phyloP scores from a whole-genome alignment of 345 rosid species.

The Abelmoschus esculentus region DNA sequence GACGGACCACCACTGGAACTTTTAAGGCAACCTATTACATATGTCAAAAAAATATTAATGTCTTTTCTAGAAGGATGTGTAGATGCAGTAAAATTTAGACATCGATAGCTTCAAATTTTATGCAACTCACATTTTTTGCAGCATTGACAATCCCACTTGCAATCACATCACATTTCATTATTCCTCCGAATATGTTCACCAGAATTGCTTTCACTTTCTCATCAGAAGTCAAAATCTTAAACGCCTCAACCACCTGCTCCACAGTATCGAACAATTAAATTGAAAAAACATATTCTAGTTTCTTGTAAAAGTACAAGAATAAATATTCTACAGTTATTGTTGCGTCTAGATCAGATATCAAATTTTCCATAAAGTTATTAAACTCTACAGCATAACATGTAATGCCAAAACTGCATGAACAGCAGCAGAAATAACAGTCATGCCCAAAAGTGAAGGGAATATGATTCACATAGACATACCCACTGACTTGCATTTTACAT shows the following conservation, averaged over 20 bases:
- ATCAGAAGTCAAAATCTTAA: conserved; percentile 94
- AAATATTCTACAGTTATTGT: background rate
- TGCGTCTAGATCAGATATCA: background rate
- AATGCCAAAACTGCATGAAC: background rate
- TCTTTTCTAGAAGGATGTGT: background rate
- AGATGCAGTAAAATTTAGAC: background rate
- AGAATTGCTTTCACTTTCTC: conserved; percentile 96
- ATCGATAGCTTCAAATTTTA: background rate
- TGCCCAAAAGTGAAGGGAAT: background rate
- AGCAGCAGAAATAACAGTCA: background rate
- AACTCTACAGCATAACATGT: background rate
- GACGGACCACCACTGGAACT: conserved; percentile 86
- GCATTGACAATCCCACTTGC: conserved; percentile 99
- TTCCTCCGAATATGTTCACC: conserved; percentile 98
- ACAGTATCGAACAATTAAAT: background rate
- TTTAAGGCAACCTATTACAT: conserved; percentile 63
- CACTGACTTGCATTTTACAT: background rate
- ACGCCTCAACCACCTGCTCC: conserved; percentile 92
- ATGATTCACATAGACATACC: background rate
- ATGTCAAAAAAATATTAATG: background rate
- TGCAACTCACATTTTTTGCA: conserved; percentile 69
- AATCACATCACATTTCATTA: conserved; percentile 98
- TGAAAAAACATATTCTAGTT: too few species aligned
- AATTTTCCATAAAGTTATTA: background rate
- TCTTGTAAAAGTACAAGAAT: background rate